Percentiles rank a stretch among this genome's conserved stretches.
These are phyloP conservation scores for Fusarium avenaceum DNA, from an alignment of 2,329 filamentous ascomycete genomes.

Conservation along the genomic window DNA sequence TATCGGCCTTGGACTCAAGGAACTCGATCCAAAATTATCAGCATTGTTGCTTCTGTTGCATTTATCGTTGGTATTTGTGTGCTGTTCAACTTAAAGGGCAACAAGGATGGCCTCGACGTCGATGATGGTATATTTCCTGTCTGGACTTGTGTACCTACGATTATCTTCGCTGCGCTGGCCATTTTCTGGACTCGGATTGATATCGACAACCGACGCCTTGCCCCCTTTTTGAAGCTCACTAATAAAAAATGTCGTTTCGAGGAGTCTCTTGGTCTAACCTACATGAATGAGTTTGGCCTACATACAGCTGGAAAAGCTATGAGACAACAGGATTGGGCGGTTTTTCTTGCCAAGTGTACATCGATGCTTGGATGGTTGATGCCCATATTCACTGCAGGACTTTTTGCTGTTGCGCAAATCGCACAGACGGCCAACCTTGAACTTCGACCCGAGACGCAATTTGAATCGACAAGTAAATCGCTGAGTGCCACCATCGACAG, in stretches of 20 bases:
- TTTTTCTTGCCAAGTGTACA: conserved; percentile 47
- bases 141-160: conserved; percentile 49
- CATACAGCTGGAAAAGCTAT: conserved; percentile 45
- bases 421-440: conserved; percentile 39
- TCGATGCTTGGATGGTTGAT: conserved; percentile 49
- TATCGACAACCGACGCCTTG: conserved; percentile 46
- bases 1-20: conserved; percentile 49
- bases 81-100: conserved; percentile 40
- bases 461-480: conserved; percentile 42
- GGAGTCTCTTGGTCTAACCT: conserved; percentile 47
- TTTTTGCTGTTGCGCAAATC: conserved; percentile 46
- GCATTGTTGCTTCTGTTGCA: conserved; percentile 30
- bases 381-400: conserved; percentile 49
- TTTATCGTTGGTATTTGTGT: conserved; percentile 44
- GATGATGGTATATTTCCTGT: conserved; percentile 39
- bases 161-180: conserved; percentile 39
- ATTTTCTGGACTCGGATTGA: conserved; percentile 47
- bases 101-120: conserved; percentile 38
- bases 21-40: conserved; percentile 27
- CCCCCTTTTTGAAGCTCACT: conserved; percentile 47
- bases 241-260: conserved; percentile 40
- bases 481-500: conserved; percentile 28
- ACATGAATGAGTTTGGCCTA: conserved; percentile 49
- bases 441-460: conserved; percentile 40
- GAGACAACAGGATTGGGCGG: conserved; percentile 46